Conservation (phyloP, 495 filamentous ascomycete species). For the Podospora australis region DNA sequence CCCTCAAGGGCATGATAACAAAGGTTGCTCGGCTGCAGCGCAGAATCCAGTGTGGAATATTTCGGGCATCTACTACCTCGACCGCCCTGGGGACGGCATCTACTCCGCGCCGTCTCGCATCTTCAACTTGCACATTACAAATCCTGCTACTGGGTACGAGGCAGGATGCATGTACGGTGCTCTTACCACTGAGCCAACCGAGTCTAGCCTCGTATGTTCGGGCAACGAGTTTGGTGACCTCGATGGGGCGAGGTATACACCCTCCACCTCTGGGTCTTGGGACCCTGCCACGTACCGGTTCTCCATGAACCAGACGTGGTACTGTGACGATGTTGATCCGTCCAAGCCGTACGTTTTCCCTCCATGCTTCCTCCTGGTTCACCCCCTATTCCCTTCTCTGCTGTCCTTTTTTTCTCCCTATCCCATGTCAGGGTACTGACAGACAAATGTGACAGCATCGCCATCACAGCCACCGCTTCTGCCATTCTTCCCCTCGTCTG, state of each 20-base stretch:
- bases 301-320: constrained; percentile 27
- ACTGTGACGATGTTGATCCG: constrained; percentile 23
- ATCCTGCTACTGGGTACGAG: constrained; percentile 21
- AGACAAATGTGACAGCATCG: too few species aligned
- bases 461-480: constrained; percentile 13
- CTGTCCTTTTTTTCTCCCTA: neutral
- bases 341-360: constrained; percentile 21
- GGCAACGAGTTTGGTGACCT: constrained; percentile 17
- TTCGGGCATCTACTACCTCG: constrained; percentile 8
- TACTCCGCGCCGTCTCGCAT: neutral
- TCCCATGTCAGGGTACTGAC: too few species aligned
- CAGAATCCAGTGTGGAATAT: constrained; percentile 18
- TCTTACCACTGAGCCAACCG: neutral
- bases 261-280: constrained; percentile 14
- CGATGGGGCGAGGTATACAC: constrained; percentile 10
- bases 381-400: neutral
- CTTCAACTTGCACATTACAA: constrained; percentile 19
- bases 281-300: constrained; percentile 13
- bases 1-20: constrained; percentile 9
- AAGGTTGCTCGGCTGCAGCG: constrained; percentile 9
- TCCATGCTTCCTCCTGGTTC: neutral
- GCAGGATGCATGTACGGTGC: constrained; percentile 19
- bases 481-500: constrained; percentile 8
- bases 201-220: constrained; percentile 7
- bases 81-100: constrained; percentile 16